Base-by-base conservation (phyloP, 2,329 filamentous ascomycete genomes). In the Trichoderma atroviride region DNA sequence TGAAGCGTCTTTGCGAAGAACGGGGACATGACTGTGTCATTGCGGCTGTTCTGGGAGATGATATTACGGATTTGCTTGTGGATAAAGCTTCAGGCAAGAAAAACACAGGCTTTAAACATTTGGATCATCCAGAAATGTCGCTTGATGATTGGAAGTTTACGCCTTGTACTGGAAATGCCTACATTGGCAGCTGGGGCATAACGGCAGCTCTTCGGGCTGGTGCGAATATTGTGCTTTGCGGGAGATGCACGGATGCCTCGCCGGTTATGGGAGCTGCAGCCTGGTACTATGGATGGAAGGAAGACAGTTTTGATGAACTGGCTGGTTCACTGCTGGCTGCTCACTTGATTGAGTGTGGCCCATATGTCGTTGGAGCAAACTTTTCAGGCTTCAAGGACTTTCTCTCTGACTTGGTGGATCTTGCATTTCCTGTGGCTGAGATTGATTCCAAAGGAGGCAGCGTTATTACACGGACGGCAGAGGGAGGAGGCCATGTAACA, bases 261-360 rank as follows among this genome's bases (percentile, higher is more conserved):
- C 85, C 84, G 0, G 85, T 87, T 0, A 87, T 88, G 69, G 87
- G 83, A 0, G 85, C 85, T 0, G 86, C 86, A 0, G 83, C 83
- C 73, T 88, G 81, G 78, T 89, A 86, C 83, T 81, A 88, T 65
- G 77, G 79, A 1, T 89, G 86, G 87, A 70, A 71, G 0, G 80
- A 83, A 19, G 80, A 78, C 0, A 79, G 83, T 29, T 86, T 82
- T 24, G 82, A 88, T 69, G 73, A 78, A 22, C 78, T 89, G 5
- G 86, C 86, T 0, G 83, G 83, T 0, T 78, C 84, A 0, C 74
- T 88, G 0, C 75, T 88, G 4, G 84, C 84, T 0, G 85, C 83
- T 1, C 84, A 87, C 74, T 74, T 87, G 6, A 86, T 87, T 52
- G 86, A 88, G 72, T 87, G 85, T 72, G 82, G 81, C 0, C 79